A percentile compares a stretch with the other conserved stretches of the same genome.
phyloP scores from a whole-genome alignment of 768 basidiomycete genomes.

The Tephrocybe sp. region DNA sequence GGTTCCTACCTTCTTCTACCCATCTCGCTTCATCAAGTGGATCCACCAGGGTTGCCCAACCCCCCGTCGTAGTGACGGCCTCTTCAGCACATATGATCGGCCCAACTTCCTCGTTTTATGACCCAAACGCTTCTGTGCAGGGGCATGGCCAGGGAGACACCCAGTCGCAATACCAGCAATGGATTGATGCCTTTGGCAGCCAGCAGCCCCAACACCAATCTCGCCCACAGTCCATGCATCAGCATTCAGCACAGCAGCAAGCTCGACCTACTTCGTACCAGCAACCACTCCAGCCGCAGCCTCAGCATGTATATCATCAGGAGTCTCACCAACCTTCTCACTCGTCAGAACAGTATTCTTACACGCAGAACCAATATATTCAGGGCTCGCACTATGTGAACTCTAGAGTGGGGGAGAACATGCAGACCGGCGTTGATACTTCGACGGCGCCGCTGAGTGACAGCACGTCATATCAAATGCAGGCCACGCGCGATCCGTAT shows the following conservation, averaged over 20 bases:
- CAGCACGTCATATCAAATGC: slow-evolving; percentile 13
- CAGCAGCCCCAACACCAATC: slow-evolving; percentile 22
- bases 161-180: slow-evolving; percentile 39
- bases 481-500: slow-evolving; percentile 12
- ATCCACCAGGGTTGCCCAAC: slow-evolving; percentile 10
- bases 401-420: slow-evolving; percentile 20
- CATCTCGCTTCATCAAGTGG: slow-evolving; percentile 16
- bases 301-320: slow-evolving; percentile 17
- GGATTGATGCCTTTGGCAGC: slow-evolving; percentile 29
- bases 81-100: slow-evolving; percentile 48
- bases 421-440: slow-evolving; percentile 17
- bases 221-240: slow-evolving; percentile 18
- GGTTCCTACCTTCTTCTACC: slow-evolving; percentile 11
- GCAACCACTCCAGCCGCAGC: slow-evolving; percentile 18
- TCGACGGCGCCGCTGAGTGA: slow-evolving; percentile 2
- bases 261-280: slow-evolving; percentile 12
- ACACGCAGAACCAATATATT: slow-evolving; percentile 24
- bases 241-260: slow-evolving; percentile 25
- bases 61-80: slow-evolving; percentile 16
- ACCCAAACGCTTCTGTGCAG: slow-evolving; percentile 40
- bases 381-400: slow-evolving; percentile 23
- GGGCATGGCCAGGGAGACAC: slow-evolving; percentile 22
- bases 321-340: slow-evolving; percentile 15
- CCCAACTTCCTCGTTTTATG: slow-evolving; percentile 52
- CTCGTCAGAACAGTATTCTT: slow-evolving; percentile 24